Evolutionary conservation across 306 rosid species (phyloP), one percentile per base, ranked within the genome.

Genomic region (Trifolium repens): DNA sequence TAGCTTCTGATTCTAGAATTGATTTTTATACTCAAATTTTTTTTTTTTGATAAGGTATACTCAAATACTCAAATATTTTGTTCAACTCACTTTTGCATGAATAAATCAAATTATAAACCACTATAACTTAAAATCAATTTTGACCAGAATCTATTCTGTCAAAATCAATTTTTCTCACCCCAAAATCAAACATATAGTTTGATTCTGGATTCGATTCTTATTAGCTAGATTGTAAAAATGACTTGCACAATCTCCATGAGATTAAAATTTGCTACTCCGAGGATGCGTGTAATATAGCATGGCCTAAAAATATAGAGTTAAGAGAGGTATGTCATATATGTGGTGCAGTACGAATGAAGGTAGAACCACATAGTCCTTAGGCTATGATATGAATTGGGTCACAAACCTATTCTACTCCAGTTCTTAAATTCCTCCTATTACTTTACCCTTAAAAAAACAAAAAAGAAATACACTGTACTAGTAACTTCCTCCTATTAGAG

Each of bases 401-500:
- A 58, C n/a, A 0, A n/a, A 7, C 19, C 10, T 22, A 5, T 15
- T 14, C 9, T 27, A 27, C 30, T 27, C 2, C 42, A 8, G 7
- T 49, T 14, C 52, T 54, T 54, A 57, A 24, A 14, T 9, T 57
- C 8, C 2, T 14, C n/a, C n/a, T 26, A 58, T 58, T 58, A 11
- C 3, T 26, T 58, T 58, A 26, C 64, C 64, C 37, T 12, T 12
- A 58, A 24, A 24, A 58, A 58, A 58, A 58, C 37, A 58, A 22
- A 55, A 57, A 1, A 57, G 1, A 54, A 24, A 58, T 58, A 32
- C 35, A 32, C 6, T 32, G 6, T 32, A 32, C 35, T 32, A 32
- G 35, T 32, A 24, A 58, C 64, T 61, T 61, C 2, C 43, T 17
- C 12, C 67, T 61, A 61, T 32, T 30, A 61, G 67, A 61, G 67